A percentile compares a stretch with the other conserved stretches of the same genome.
Evolutionary conservation across 179 eudicot genomes (phyloP).

Genomic region (Spergularia azorica): DNA sequence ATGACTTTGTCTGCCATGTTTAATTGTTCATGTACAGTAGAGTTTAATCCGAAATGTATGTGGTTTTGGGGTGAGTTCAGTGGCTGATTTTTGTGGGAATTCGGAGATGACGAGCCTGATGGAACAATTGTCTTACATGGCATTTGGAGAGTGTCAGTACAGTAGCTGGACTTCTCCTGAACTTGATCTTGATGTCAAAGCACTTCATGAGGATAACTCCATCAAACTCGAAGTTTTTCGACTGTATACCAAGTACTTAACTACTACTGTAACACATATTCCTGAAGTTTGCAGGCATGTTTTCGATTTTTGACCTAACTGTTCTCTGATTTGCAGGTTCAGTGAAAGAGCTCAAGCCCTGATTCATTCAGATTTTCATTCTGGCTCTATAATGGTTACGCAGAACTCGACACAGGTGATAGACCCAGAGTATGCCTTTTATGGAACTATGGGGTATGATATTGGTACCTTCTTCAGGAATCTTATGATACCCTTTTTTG

Average conservation of each 20-base stretch:
- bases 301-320: neutral
- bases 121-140: no score
- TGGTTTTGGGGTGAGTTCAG: no score
- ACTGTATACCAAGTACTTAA: slow-evolving; percentile 38
- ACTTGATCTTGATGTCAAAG: slow-evolving; percentile 61
- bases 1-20: no score
- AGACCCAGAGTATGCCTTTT: slow-evolving; percentile 89
- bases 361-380: slow-evolving; percentile 86
- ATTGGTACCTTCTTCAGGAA: slow-evolving; percentile 84
- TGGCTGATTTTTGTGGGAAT: no score
- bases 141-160: no score
- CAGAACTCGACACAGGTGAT: slow-evolving; percentile 80
- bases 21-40: no score
- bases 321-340: slow-evolving; percentile 47
- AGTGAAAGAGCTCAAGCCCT: slow-evolving; percentile 93
- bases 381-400: slow-evolving; percentile 89
- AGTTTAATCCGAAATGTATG: no score
- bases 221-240: slow-evolving; percentile 58
- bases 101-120: no score
- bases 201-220: slow-evolving; percentile 51
- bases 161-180: slow-evolving; percentile 63
- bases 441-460: slow-evolving; percentile 91
- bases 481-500: slow-evolving; percentile 70
- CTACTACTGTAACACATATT: no score
- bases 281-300: no score